Evolutionary conservation across 495 filamentous ascomycete species (phyloP).

Genomic region (Tuber brumale): DNA sequence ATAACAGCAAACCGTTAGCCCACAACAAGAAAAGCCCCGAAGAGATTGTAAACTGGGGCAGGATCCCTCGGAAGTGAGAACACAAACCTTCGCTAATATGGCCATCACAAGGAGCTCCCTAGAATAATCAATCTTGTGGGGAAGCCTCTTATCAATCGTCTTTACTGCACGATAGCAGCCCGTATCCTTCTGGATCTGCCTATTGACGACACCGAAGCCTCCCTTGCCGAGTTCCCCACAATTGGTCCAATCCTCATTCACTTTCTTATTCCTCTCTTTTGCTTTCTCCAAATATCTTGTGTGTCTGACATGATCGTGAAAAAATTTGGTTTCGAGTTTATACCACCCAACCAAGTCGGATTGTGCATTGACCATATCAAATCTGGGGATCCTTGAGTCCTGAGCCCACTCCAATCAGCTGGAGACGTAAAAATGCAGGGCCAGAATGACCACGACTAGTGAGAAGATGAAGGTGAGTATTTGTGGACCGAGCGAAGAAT

Average conservation of each 20-base stretch:
- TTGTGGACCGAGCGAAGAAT: neutral
- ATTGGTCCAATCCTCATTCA: neutral
- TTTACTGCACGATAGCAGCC: neutral
- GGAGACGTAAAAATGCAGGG: neutral
- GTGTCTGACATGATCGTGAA: neutral
- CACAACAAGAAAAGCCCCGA: too few relatives aligned
- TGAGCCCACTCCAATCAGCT: neutral
- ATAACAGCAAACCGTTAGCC: neutral
- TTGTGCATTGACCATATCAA: too few relatives aligned
- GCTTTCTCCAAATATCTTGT: neutral
- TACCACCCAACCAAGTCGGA: neutral
- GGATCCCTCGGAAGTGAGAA: neutral
- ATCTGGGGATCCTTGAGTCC: neutral
- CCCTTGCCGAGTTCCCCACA: neutral
- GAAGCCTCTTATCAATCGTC: neutral
- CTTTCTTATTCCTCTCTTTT: neutral
- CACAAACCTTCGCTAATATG: neutral
- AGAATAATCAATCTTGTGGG: neutral
- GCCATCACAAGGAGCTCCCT: neutral
- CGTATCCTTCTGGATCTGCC: neutral
- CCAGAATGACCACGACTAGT: neutral
- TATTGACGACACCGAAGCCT: neutral
- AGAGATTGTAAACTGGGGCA: too few relatives aligned
- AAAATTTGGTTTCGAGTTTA: neutral
- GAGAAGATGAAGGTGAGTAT: neutral